Base-by-base conservation (phyloP, 768 basidiomycete genomes). In the Pleurotus tuoliensis region DNA sequence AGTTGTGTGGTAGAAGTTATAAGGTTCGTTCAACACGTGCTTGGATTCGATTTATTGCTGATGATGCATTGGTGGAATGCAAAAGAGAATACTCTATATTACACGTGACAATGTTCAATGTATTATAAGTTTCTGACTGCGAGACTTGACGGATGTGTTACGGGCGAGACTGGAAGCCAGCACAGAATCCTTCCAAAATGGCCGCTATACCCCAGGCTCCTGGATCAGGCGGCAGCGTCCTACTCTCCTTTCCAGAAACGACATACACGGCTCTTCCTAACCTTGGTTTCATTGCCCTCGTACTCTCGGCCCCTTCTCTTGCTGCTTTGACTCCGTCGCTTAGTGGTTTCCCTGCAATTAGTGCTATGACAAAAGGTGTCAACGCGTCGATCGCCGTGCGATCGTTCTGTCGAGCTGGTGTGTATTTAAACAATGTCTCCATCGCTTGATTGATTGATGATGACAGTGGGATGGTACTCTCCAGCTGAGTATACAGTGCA, bases 341-440 rank as follows among this genome's bases (percentile, higher is more conserved):
- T 3, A 72, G 40, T 66, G 70, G 46, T 6, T 56, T 54, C 4
- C 61, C 64, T 4, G 39, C 44, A 0, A 63, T 60, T n/a, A 79
- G 63, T 1, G 70, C 61, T 6, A 61, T 61, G 48, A 76, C 77
- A 57, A 84, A 79, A 13, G 81, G 77, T 13, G 65, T 59, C 5
- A 85, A 71, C 0, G 82, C 79, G 55, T 85, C 82, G 25, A 86
- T 71, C 47, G 84, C 66, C 0, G 82, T 86, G n/a, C 82, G 75
- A 46, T 82, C 81, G 0, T 82, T 82, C 3, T 71, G 73, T 64
- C 77, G 70, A 5, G 82, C 82, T 1, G 80, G 77, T 1, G 81
- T 82, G 65, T 83, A 71, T 39, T 64, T 64, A 1, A 66, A 60
- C 6, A 79, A 65, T 2, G 73, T 65, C 3, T 56, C 20, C 0